These are phyloP conservation scores for Penicillium tannophilum DNA, from an alignment of 495 filamentous ascomycete genomes.

Conservation along the genomic window DNA sequence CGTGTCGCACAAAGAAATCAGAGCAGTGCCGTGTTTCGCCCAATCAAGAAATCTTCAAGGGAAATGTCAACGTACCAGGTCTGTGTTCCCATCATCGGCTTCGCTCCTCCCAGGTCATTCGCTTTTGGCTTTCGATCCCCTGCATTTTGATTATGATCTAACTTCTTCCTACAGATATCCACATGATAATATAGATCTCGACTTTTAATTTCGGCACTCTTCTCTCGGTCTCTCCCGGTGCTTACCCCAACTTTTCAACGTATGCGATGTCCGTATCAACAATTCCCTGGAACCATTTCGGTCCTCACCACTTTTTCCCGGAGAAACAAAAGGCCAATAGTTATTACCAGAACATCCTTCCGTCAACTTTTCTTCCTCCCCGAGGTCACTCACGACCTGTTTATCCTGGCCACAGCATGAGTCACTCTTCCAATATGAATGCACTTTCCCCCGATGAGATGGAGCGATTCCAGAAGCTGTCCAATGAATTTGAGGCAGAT, in stretches of 20 bases:
- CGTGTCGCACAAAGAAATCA: slow-evolving; percentile 17
- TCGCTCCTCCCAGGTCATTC: neutral
- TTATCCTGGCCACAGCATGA: slow-evolving; percentile 21
- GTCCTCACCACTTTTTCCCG: slow-evolving; percentile 39
- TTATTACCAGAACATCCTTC: slow-evolving; percentile 26
- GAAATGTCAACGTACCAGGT: slow-evolving; percentile 15
- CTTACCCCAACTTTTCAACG: slow-evolving; percentile 8
- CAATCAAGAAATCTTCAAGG: slow-evolving; percentile 7
- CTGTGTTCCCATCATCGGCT: neutral
- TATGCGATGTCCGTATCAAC: slow-evolving; percentile 51
- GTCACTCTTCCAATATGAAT: slow-evolving; percentile 43
- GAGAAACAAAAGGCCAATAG: slow-evolving; percentile 33
- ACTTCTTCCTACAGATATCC: neutral
- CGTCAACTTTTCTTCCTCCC: slow-evolving; percentile 25
- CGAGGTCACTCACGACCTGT: slow-evolving; percentile 13
- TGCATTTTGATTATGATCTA: neutral
- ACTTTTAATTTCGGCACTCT: neutral
- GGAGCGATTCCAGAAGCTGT: slow-evolving; percentile 56
- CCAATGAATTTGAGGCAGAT: slow-evolving; percentile 66
- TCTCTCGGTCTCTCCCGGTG: neutral
- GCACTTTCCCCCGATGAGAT: slow-evolving; percentile 52
- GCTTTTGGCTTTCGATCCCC: neutral
- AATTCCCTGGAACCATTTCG: slow-evolving; percentile 39
- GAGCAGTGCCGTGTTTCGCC: slow-evolving; percentile 4
- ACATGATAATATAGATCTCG: neutral